Conservation (phyloP, 768 basidiomycete species). For the Boletus sp. region DNA sequence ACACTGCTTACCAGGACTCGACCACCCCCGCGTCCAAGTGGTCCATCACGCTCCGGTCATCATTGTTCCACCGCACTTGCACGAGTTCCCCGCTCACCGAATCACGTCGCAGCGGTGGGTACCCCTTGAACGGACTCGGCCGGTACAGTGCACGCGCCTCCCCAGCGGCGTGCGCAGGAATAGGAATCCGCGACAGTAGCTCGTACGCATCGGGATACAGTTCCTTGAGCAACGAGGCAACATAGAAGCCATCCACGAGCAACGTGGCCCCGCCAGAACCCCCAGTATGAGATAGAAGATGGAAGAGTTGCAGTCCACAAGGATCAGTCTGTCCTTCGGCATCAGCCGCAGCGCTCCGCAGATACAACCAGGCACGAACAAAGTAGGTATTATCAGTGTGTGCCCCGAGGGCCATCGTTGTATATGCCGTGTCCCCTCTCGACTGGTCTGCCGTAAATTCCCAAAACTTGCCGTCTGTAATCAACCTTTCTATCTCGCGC, state of each 20-base stretch:
- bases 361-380: constrained; percentile 17
- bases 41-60: constrained; percentile 83
- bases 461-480: constrained; percentile 90
- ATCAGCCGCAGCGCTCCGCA: constrained; percentile 11
- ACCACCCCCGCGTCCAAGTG: constrained; percentile 57
- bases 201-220: constrained; percentile 70
- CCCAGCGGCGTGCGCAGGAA: constrained; percentile 90
- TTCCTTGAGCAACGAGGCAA: constrained; percentile 74
- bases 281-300: constrained; percentile 79
- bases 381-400: constrained; percentile 76
- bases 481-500: constrained; percentile 36
- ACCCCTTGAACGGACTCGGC: constrained; percentile 55
- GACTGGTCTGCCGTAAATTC: constrained; percentile 91
- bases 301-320: constrained; percentile 93
- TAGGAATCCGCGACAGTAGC: constrained; percentile 61
- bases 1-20: constrained; percentile 60
- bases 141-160: constrained; percentile 57
- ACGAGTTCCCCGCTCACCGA: constrained; percentile 53
- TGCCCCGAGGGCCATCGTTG: constrained; percentile 79
- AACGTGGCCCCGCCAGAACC: constrained; percentile 85
- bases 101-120: constrained; percentile 75
- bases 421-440: constrained; percentile 94
- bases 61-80: constrained; percentile 92
- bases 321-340: constrained; percentile 72
- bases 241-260: constrained; percentile 96